Evolutionary conservation across 2,329 filamentous ascomycete genomes (phyloP).

Genomic region (Colletotrichum scovillei): DNA sequence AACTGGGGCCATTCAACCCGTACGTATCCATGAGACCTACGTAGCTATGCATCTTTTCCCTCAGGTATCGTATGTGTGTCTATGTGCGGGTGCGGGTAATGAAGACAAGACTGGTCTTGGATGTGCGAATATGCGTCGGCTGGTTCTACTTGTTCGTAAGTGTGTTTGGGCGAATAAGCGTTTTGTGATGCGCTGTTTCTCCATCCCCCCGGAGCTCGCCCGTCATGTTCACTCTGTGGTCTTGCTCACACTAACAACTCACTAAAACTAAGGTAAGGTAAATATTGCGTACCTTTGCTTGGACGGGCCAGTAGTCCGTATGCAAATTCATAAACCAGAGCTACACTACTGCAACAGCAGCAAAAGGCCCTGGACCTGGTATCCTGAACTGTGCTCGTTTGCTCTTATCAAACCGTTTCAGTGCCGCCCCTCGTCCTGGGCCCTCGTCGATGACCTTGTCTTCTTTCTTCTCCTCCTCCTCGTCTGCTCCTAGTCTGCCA

Average conservation of each 20-base stretch:
- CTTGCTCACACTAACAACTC: not conserved
- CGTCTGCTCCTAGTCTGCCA: not conserved
- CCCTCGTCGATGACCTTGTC: conserved; percentile 18
- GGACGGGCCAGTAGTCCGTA: not conserved
- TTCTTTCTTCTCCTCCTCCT: conserved; percentile 1
- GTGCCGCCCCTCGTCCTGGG: conserved; percentile 28
- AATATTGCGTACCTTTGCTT: not conserved
- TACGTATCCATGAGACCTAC: conserved; percentile 9
- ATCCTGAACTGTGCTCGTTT: conserved; percentile 27
- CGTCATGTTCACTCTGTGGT: not conserved
- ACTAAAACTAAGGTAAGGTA: not conserved
- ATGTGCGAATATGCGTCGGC: not conserved
- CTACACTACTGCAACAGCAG: conserved; percentile 14
- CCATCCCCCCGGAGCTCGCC: not conserved
- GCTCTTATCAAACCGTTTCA: conserved; percentile 36
- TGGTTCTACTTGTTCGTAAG: not conserved
- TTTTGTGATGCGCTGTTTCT: conserved; percentile 10
- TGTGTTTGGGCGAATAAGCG: not conserved
- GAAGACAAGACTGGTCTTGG: not conserved
- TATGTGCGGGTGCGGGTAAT: not conserved
- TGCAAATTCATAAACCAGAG: conserved; percentile 30
- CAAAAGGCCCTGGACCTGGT: conserved; percentile 20
- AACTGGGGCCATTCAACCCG: conserved; percentile 24
- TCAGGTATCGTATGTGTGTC: not conserved
- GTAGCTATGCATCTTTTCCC: conserved; percentile 1